Base-by-base conservation (phyloP, 2,329 filamentous ascomycete species). In the Cadophora luteo-olivacea region DNA sequence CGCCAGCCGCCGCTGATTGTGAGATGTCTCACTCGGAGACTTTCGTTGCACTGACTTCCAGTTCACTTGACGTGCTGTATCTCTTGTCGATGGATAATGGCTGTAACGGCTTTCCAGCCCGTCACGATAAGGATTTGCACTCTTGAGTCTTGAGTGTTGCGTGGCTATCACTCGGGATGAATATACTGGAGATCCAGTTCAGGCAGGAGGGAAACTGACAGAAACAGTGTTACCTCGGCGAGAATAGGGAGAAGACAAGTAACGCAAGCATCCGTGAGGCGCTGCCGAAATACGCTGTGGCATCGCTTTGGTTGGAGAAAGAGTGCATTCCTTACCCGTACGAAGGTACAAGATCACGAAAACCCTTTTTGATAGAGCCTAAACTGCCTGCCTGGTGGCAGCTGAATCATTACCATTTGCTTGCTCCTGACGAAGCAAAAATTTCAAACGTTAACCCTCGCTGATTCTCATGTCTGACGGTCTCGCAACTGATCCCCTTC, bases 201-300 rank as follows among this genome's bases (percentile, higher is more conserved):
- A 65, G n/a, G 36, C 19, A 55, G 49, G 36, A 41, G 22, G 36
- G 41, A 51, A 25, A 58, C 25, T 11, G 60, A 33, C 19, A 51
- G n/a, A 33, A 48, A 41, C 24, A 60, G 33, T 64, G 49, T 36
- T n/a, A 32, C 33, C 64, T 32, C 16, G 33, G 52, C 52, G 52
- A 65, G 29, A 49, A 32, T 33, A 33, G 25, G 29, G 29, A 36
- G 14, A 24, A 32, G 24, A 55, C 32, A 48, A 33, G 22, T 29
- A 62, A 54, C 22, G 63, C 52, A 65, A 57, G 63, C 63, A 65
- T 36, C 63, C 52, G 54, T 60, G 52, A 60, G 64, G 54, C 64
- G 38, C 38, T 60, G 54, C 12, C 38, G 24, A 36, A 29, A 12
- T 29, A 19, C 14, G 41, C 58, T 45, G 25, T 52, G 33, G 38